Percentiles rank a stretch among this genome's conserved stretches.
Conservation (phyloP, 2,329 filamentous ascomycete genomes). For the Penicillium concentricum region DNA sequence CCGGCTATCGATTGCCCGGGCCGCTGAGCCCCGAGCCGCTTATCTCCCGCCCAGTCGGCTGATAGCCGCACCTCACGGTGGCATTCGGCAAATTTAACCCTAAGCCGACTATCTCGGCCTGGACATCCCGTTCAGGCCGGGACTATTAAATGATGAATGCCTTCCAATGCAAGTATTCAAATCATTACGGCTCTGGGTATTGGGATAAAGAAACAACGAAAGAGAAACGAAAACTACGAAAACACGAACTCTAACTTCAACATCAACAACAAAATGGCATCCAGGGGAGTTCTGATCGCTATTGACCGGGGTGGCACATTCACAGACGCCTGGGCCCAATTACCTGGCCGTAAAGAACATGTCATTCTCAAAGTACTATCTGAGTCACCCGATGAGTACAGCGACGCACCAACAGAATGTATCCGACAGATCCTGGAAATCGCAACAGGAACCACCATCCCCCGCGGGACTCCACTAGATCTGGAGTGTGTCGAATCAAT, state of each 20-base stretch:
- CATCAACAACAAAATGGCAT: neutral
- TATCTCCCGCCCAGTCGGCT: neutral
- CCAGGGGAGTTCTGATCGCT: neutral
- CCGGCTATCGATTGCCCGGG: neutral
- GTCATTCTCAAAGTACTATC: conserved; percentile 34
- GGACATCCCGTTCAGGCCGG: neutral
- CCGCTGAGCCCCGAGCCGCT: neutral
- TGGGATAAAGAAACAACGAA: neutral
- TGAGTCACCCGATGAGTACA: conserved; percentile 30
- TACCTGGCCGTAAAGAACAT: conserved; percentile 21
- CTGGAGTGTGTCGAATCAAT: conserved; percentile 46
- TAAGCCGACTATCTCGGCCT: neutral
- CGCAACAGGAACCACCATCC: neutral
- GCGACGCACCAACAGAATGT: conserved; percentile 69
- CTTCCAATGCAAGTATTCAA: neutral
- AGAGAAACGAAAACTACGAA: neutral
- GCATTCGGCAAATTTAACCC: neutral
- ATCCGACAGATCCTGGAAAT: conserved; percentile 68
- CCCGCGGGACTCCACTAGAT: too few species aligned
- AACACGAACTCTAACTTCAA: too few species aligned
- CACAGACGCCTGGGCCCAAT: conserved; percentile 29
- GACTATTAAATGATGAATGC: neutral
- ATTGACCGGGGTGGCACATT: conserved; percentile 31
- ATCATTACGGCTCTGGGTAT: neutral
- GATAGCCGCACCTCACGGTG: neutral